These are phyloP conservation scores for Phytopythium chamaehyphon DNA, from an alignment of 352 stramenopile species.

Conservation along the genomic window DNA sequence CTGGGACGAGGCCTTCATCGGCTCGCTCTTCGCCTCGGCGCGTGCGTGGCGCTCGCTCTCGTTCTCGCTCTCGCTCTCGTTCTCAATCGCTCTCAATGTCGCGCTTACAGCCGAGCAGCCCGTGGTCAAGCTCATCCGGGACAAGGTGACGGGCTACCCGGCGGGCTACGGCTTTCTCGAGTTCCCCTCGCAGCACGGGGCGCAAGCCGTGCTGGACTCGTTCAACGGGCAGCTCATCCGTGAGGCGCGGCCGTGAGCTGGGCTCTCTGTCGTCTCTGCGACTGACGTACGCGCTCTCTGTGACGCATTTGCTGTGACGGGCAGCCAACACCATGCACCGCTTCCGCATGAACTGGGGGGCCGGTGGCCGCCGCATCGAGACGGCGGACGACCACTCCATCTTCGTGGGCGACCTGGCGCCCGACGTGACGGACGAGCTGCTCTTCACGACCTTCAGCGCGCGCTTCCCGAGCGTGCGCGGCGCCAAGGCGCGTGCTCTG, in stretches of 20 bases:
- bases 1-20: constrained; percentile 88
- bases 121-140: constrained; percentile 88
- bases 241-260: constrained; percentile 18
- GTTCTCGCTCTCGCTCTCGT: not conserved
- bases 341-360: constrained; percentile 92
- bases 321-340: constrained; percentile 84
- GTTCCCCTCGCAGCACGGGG: constrained; percentile 78
- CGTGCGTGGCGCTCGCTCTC: constrained; percentile 29
- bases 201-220: constrained; percentile 80
- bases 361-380: constrained; percentile 82
- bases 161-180: constrained; percentile 91
- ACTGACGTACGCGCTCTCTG: not conserved
- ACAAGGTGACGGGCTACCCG: constrained; percentile 86
- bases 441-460: constrained; percentile 81
- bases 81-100: too few species aligned
- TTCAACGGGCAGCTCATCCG: constrained; percentile 87
- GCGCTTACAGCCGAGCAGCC: constrained; percentile 80
- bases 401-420: constrained; percentile 90
- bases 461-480: constrained; percentile 78
- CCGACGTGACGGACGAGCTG: constrained; percentile 86
- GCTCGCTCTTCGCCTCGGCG: constrained; percentile 74
- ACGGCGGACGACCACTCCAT: constrained; percentile 85
- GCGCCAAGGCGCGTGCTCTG: constrained; percentile 54
- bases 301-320: not conserved
- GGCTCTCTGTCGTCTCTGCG: not conserved